Conservation (phyloP, 73 alveolate genomes). For the Paramecium sonneborni region DNA sequence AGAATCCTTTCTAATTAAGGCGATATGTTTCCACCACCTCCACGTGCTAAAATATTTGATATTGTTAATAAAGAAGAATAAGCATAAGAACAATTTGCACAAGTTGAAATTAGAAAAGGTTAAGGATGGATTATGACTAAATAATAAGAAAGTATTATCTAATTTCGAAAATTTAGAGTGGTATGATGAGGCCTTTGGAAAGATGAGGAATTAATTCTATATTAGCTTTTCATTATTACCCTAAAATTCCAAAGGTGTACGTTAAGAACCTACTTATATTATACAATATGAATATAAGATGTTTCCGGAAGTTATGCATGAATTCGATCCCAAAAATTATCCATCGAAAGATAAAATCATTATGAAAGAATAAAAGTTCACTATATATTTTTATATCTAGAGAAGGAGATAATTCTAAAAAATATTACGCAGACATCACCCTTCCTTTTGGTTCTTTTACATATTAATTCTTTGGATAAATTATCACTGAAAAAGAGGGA, state of each 20-base stretch:
- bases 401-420: slow-evolving; percentile 6
- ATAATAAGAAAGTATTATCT: slow-evolving; percentile 20
- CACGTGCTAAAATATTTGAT: slow-evolving; percentile 8
- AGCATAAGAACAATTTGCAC: background rate
- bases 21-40: slow-evolving; percentile 7
- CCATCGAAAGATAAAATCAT: background rate
- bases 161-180: background rate
- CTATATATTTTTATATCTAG: background rate
- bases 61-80: background rate
- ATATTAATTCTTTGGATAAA: slow-evolving; percentile 7
- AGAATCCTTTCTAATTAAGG: too few relatives aligned
- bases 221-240: background rate
- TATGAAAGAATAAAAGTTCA: background rate
- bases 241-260: background rate
- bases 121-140: background rate
- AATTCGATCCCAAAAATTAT: slow-evolving; percentile 50
- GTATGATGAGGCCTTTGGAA: slow-evolving; percentile 65
- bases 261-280: slow-evolving; percentile 11
- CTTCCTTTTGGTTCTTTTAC: slow-evolving; percentile 53
- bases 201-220: slow-evolving; percentile 47
- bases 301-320: slow-evolving; percentile 47
- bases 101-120: slow-evolving; percentile 24
- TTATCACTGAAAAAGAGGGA: slow-evolving; percentile 33
- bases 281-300: slow-evolving; percentile 41
- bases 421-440: slow-evolving; percentile 36